A percentile compares a stretch with the other conserved stretches of the same genome.
Conservation (phyloP, 768 basidiomycete species). For the Boletus sensibilis region DNA sequence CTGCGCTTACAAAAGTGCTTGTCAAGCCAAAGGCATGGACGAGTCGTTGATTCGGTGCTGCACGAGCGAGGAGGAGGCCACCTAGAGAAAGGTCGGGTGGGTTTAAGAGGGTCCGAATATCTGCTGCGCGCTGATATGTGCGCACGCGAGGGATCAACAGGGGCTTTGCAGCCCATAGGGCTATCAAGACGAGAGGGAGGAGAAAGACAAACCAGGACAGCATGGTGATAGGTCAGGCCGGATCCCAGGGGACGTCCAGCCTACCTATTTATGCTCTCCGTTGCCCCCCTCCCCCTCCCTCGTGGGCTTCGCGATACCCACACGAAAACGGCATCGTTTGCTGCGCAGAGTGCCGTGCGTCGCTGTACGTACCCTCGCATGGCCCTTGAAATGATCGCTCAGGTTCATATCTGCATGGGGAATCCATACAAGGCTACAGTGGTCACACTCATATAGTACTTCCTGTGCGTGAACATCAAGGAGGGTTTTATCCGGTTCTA, state of each 20-base stretch:
- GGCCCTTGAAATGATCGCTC: neutral
- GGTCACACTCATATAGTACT: slow-evolving; percentile 1
- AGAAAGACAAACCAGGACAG: neutral
- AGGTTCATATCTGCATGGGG: neutral
- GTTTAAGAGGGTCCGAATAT: slow-evolving; percentile 15
- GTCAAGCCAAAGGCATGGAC: slow-evolving; percentile 32
- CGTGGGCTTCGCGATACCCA: neutral
- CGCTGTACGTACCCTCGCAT: neutral
- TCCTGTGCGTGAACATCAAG: slow-evolving; percentile 11
- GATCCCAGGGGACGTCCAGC: neutral
- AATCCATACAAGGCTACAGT: neutral
- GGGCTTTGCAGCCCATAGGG: neutral
- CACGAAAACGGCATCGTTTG: neutral
- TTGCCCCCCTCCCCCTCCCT: neutral
- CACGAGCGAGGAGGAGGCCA: slow-evolving; percentile 18
- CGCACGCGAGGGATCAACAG: neutral
- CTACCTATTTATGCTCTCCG: slow-evolving; percentile 10
- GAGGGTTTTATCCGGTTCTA: neutral
- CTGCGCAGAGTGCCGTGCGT: neutral
- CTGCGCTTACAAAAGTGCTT: slow-evolving; percentile 52
- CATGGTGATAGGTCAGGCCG: slow-evolving; percentile 1
- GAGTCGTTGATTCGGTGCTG: slow-evolving; percentile 24
- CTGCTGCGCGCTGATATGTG: slow-evolving; percentile 1
- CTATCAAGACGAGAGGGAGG: neutral
- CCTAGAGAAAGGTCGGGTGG: slow-evolving; percentile 14